Base-by-base conservation (phyloP, 1,284 basidiomycete genomes). In the Veloboletus limbatus region DNA sequence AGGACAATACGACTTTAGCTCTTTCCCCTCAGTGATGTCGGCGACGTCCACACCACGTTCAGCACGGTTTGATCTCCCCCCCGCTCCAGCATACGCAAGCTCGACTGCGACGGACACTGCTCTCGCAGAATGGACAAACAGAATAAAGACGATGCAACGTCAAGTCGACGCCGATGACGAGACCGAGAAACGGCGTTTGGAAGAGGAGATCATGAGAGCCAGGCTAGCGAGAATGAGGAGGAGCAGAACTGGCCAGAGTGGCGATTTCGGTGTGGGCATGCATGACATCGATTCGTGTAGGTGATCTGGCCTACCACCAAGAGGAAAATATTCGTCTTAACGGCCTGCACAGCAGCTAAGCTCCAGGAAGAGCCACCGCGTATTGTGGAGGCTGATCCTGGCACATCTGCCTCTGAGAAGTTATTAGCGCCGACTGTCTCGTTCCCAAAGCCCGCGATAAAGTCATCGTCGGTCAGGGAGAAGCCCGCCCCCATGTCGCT, bases 101-200 rank as follows among this genome's bases (percentile, higher is more conserved):
- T 47, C 59, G 7, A 31, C 54, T 4, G 77, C 69, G 60, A 72
- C 69, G 10, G 83, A 85, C 54, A 69, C 73, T 9, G 81, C 79
- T 28, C 72, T 88, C n/a, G 74, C 85, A 16, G 86, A 90, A 63
- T 90, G 87, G 87, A 78, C 86, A 14, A 84, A 70, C 65, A 82
- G 76, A 69, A 88, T 90, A 65, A 85, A 83, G 63, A 84, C 80
- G 11, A 67, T 89, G 60, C 86, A 88, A 62, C 77, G 79, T 45
- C 85, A 88, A 58, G 83, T 88, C 25, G 87, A 90, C 54, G 81
- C 81, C 16, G 83, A 88, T 53, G 86, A 88, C 52, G 86, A 87
- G 61, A 76, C 73, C 6, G 88, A 90, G 56, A 80, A 87, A 55
- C 77, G 73, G 43, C 73, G 78, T 48, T 73, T 90, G 1, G 86